Percentiles rank a stretch among this genome's conserved stretches.
These are phyloP conservation scores for Podila minutissima DNA, from an alignment of 192 early-diverging fungal genomes.

Conservation along the genomic window DNA sequence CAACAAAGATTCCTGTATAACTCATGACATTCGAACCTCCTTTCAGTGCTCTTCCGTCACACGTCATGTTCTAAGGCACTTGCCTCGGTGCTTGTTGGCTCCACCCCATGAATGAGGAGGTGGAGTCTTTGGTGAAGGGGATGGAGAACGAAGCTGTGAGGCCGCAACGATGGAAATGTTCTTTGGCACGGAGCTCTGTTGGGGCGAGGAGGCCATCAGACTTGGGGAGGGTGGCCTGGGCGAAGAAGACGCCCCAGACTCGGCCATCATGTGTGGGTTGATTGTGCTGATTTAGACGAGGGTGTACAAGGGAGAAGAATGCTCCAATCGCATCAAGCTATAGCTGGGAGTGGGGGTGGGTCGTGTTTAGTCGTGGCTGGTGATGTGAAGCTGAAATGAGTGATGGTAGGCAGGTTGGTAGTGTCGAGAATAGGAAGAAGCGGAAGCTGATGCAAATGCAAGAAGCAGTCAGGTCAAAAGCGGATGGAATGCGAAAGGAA, in stretches of 20 bases:
- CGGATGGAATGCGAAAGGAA: background rate
- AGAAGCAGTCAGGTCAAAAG: no score
- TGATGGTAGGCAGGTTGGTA: background rate
- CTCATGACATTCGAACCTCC: background rate
- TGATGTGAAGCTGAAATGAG: background rate
- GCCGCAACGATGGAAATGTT: conserved; percentile 3
- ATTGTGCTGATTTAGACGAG: background rate
- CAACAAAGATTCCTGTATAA: no score
- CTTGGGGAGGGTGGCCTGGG: conserved; percentile 35
- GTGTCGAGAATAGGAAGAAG: background rate
- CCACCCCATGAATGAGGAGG: conserved; percentile 36
- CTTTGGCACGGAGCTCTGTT: conserved; percentile 27
- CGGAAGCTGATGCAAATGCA: background rate
- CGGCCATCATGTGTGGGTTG: conserved; percentile 19
- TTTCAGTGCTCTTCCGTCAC: background rate
- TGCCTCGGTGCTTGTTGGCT: conserved; percentile 46
- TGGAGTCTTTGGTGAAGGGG: conserved; percentile 46
- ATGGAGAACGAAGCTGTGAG: conserved; percentile 37
- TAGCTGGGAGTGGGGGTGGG: background rate
- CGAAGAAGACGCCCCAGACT: conserved; percentile 25
- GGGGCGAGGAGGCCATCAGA: conserved; percentile 27
- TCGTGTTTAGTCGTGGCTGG: background rate
- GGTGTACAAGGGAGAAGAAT: background rate
- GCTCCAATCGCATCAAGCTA: background rate
- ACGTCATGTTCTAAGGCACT: background rate